These are phyloP conservation scores for Jatropha multifida DNA, from an alignment of 441 rosid species.

Conservation along the genomic window DNA sequence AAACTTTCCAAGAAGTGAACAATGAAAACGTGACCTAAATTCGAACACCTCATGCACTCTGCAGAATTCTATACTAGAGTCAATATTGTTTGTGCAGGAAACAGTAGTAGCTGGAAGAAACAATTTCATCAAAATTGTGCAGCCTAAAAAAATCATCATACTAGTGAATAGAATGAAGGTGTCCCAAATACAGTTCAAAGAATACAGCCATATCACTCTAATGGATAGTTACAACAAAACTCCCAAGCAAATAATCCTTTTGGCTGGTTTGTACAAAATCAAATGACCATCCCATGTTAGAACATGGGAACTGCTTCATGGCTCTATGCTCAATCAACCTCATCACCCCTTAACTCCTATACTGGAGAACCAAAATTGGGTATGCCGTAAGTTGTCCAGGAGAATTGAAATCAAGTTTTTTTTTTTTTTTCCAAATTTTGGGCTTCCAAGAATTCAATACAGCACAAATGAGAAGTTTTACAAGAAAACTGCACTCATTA, in stretches of 20 bases:
- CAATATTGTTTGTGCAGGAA: not conserved
- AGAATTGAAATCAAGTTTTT: conserved; percentile 16
- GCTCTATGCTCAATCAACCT: conserved; percentile 32
- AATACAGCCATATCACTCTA: conserved; percentile 29
- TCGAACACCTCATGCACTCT: not conserved
- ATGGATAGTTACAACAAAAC: conserved; percentile 35
- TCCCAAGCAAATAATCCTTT: conserved; percentile 20
- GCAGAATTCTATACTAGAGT: not conserved
- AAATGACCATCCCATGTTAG: conserved; percentile 23
- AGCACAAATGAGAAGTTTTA: conserved; percentile 32
- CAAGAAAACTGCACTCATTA: conserved; percentile 44
- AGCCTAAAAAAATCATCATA: conserved; percentile 6
- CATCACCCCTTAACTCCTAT: conserved; percentile 35
- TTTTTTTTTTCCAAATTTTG: conserved; percentile 12
- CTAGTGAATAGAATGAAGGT: conserved; percentile 9
- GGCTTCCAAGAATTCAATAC: conserved; percentile 15
- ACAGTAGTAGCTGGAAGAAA: not conserved
- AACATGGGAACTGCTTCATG: conserved; percentile 25
- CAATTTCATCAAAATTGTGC: not conserved
- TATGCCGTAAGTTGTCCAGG: conserved; percentile 29
- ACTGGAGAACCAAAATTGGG: conserved; percentile 66
- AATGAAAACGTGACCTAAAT: not conserved
- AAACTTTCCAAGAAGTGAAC: not conserved
- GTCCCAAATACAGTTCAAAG: conserved; percentile 29
- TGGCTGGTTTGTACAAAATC: conserved; percentile 30